A percentile compares a stretch with the other conserved stretches of the same genome.
These are phyloP conservation scores for Polychytrium aggregatum DNA, from an alignment of 192 early-diverging fungal genomes.

Conservation along the genomic window DNA sequence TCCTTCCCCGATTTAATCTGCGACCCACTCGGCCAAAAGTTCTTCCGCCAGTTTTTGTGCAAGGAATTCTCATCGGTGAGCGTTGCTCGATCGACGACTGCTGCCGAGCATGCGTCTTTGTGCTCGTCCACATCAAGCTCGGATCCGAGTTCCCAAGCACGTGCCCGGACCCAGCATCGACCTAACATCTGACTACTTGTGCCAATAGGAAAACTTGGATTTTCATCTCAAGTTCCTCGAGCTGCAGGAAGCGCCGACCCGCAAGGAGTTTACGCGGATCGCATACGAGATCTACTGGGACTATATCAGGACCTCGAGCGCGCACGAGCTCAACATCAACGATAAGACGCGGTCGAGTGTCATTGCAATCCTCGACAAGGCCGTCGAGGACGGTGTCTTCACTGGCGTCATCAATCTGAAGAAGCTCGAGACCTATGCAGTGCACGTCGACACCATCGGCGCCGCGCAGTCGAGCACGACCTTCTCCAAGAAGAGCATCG, in stretches of 20 bases:
- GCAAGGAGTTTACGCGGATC: slow-evolving; percentile 12
- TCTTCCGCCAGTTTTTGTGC: slow-evolving; percentile 17
- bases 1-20: slow-evolving; percentile 19
- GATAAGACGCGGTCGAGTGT: slow-evolving; percentile 10
- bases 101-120: too few relatives aligned
- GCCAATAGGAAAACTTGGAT: slow-evolving; percentile 24
- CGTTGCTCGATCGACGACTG: too few relatives aligned
- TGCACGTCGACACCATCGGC: too few relatives aligned
- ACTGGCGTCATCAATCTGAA: too few relatives aligned
- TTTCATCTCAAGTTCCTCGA: slow-evolving; percentile 15
- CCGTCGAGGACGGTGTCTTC: neutral
- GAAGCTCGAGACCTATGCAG: too few relatives aligned
- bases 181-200: too few relatives aligned
- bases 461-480: neutral
- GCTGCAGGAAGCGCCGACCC: slow-evolving; percentile 14
- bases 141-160: too few relatives aligned
- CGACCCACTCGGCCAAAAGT: slow-evolving; percentile 21
- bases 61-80: slow-evolving; percentile 19
- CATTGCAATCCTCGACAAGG: slow-evolving; percentile 14
- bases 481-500: too few relatives aligned
- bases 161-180: too few relatives aligned
- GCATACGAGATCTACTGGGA: slow-evolving; percentile 21
- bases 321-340: slow-evolving; percentile 28
- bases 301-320: slow-evolving; percentile 21
- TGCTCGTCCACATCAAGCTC: too few relatives aligned